These are phyloP conservation scores for Forsythia viridissima DNA, from an alignment of 257 asterid genomes.

Conservation along the genomic window DNA sequence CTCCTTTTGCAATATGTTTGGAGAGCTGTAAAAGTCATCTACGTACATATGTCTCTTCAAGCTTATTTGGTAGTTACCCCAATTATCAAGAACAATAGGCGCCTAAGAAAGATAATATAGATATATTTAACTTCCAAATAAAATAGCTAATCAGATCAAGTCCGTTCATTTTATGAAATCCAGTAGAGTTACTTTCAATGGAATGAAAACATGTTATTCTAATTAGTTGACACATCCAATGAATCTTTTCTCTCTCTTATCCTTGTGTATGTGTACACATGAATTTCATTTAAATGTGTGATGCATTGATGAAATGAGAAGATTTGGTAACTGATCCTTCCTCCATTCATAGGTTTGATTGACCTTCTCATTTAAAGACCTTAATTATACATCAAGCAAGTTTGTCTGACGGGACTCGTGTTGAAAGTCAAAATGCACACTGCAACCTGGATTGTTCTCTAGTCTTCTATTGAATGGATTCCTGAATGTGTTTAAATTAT, in stretches of 20 bases:
- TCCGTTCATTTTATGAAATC: neutral
- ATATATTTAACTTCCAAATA: neutral
- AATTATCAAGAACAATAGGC: neutral
- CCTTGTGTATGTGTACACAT: neutral
- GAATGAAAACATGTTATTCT: neutral
- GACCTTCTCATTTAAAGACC: neutral
- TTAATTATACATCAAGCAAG: neutral
- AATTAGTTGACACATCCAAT: neutral
- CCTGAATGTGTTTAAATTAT: constrained; percentile 18
- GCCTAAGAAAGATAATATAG: neutral
- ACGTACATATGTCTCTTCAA: neutral
- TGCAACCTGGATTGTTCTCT: constrained; percentile 12
- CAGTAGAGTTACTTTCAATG: neutral
- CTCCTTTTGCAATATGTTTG: neutral
- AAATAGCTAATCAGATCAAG: neutral
- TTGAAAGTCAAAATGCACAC: neutral
- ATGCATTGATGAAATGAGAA: neutral
- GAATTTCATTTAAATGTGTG: neutral
- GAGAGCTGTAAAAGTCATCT: neutral
- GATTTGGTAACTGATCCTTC: neutral
- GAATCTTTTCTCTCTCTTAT: neutral
- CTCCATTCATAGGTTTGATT: neutral
- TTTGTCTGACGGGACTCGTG: neutral
- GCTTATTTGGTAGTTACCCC: neutral
- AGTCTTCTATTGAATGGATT: neutral